Base-by-base conservation (phyloP, 495 filamentous ascomycete species). In the Aspergillus kassunensis region DNA sequence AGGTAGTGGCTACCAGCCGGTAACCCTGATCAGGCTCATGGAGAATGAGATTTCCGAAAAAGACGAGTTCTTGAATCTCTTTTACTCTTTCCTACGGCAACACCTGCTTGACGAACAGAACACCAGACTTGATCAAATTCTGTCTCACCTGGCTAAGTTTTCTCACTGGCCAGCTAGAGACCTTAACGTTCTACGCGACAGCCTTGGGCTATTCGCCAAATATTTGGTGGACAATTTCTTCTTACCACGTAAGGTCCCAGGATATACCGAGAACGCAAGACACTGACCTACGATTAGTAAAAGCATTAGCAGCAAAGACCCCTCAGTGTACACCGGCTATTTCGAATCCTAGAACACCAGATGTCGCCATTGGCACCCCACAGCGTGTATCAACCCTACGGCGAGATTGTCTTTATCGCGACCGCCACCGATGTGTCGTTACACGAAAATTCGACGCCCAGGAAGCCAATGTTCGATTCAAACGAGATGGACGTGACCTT, bases 351-450 rank as follows among this genome's bases (percentile, higher is more conserved):
- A 11, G 16, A 21, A 3, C 21, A 13, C 15, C 46, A 1, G 44
- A 18, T 35, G 0, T 20, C 24, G 41, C 39, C 24, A 55, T 41
- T 34, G 42, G 31, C 2, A 56, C 54, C 12, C 47, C 31, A 13
- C 54, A 51, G 16, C 42, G 54, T 8, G n/a, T 56, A 21, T 46
- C 41, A 0, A 40, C 7, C 30, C 39, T 51, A 11, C 40, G 47
- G 25, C 7, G 7, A 13, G 12, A 13, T 19, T 47, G 54, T 12
- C 47, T 56, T 24, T 1, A 4, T 1, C 54, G 54, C 27, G 54
- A 56, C 12, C 48, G 42, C 7, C 53, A 50, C 25, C 37, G 46
- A 42, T 56, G 54, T 35, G 54, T 56, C 10, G 18, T 56, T 3
- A 47, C 21, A 15, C 33, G 54, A 25, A 46, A 34, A 47, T 46